phyloP scores from a whole-genome alignment of 179 eudicot genomes.

The Sideroxylon spinosum region DNA sequence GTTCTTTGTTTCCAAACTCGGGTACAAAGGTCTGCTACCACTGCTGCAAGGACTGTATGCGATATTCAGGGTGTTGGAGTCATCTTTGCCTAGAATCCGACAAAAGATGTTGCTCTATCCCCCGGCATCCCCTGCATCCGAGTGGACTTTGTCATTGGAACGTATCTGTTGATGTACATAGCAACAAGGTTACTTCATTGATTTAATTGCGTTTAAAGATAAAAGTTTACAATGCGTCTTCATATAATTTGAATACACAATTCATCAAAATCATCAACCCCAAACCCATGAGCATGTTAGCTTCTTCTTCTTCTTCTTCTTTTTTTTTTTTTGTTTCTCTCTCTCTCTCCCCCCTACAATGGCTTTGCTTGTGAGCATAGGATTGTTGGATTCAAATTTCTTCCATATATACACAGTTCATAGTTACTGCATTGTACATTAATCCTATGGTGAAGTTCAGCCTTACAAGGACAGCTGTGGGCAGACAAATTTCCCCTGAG shows the following conservation, averaged over 20 bases:
- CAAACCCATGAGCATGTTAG: neutral
- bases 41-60: slow-evolving; percentile 23
- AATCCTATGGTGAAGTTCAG: slow-evolving; percentile 32
- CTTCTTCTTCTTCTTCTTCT: neutral
- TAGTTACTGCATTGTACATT: slow-evolving; percentile 15
- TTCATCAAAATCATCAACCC: neutral
- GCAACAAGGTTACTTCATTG: slow-evolving; percentile 28
- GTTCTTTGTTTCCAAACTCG: slow-evolving; percentile 40
- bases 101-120: slow-evolving; percentile 22
- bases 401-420: neutral
- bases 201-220: neutral
- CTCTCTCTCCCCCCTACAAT: too few species aligned
- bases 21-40: slow-evolving; percentile 20
- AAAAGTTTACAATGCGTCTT: neutral
- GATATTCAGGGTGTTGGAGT: slow-evolving; percentile 29
- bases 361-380: neutral
- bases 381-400: neutral
- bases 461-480: slow-evolving; percentile 23
- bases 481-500: slow-evolving; percentile 37
- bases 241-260: neutral
- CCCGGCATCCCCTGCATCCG: slow-evolving; percentile 27
- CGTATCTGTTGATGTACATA: slow-evolving; percentile 30
- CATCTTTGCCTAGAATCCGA: slow-evolving; percentile 33
- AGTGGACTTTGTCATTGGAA: slow-evolving; percentile 34
- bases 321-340: too few species aligned